Conservation (phyloP, 805 yeast genomes). For the Candida xyloterini region DNA sequence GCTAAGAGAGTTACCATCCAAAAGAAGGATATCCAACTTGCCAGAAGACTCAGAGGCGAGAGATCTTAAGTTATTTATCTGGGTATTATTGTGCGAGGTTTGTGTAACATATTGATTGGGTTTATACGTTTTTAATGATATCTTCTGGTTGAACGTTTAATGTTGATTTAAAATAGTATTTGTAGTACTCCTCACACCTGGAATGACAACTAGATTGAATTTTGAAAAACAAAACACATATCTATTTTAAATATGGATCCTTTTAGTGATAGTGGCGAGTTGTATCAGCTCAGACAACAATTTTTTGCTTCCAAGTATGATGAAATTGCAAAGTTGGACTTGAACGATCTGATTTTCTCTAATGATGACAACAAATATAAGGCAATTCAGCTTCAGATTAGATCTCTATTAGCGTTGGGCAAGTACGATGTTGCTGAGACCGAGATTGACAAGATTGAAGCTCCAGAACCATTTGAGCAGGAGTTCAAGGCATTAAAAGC, state of each 20-base stretch:
- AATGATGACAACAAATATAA: constrained; percentile 25
- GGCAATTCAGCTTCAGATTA: constrained; percentile 25
- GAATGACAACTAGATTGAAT: constrained; percentile 5
- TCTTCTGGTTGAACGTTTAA: constrained; percentile 16
- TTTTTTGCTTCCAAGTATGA: constrained; percentile 27
- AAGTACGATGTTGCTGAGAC: constrained; percentile 19
- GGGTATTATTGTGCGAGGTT: constrained; percentile 11
- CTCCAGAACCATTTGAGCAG: constrained; percentile 8
- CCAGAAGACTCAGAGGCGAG: constrained; percentile 97
- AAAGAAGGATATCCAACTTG: constrained; percentile 97
- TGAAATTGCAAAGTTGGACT: constrained; percentile 17
- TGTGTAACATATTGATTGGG: constrained; percentile 16
- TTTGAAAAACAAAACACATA: constrained; percentile 1
- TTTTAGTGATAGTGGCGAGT: constrained; percentile 27
- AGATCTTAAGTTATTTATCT: constrained; percentile 53
- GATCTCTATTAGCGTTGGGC: constrained; percentile 18
- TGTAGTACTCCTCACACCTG: constrained; percentile 5
- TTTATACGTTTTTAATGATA: constrained; percentile 18
- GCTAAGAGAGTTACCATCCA: constrained; percentile 99
- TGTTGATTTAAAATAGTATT: neutral
- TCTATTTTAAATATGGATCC: constrained; percentile 21
- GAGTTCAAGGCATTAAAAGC: constrained; percentile 18
- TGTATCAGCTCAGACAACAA: constrained; percentile 32
- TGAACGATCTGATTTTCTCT: constrained; percentile 28
- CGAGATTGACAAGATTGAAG: constrained; percentile 9